Conservation (phyloP, 148 eudicot genomes). For the Vaccinium macrocarpon region DNA sequence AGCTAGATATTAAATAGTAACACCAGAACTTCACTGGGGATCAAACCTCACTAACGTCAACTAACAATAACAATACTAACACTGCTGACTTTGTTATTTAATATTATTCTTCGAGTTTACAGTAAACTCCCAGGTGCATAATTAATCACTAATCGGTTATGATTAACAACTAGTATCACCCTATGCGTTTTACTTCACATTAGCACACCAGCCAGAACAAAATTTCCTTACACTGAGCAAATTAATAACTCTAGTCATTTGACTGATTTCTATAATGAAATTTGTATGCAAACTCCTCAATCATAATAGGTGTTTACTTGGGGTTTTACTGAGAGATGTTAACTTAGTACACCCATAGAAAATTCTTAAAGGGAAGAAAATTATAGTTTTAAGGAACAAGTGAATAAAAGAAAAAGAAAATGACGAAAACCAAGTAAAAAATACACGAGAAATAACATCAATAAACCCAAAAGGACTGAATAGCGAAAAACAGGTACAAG, state of each 20-base stretch:
- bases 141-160: neutral
- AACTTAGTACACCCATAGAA: neutral
- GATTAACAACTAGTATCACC: neutral
- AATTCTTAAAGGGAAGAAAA: neutral
- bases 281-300: conserved; percentile 3
- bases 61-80: neutral
- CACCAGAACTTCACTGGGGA: neutral
- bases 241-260: neutral
- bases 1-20: neutral
- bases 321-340: neutral
- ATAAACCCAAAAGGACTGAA: neutral
- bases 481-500: neutral
- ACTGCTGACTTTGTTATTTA: neutral
- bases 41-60: too few species aligned
- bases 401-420: neutral
- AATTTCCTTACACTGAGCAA: neutral
- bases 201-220: neutral
- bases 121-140: neutral
- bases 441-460: neutral
- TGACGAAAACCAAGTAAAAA: neutral
- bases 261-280: neutral
- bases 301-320: neutral
- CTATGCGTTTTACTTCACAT: neutral
- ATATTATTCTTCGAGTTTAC: neutral
- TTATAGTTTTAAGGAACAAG: neutral